Conservation (phyloP, 2,329 filamentous ascomycete genomes). For the Trichoderma afroharzianum region DNA sequence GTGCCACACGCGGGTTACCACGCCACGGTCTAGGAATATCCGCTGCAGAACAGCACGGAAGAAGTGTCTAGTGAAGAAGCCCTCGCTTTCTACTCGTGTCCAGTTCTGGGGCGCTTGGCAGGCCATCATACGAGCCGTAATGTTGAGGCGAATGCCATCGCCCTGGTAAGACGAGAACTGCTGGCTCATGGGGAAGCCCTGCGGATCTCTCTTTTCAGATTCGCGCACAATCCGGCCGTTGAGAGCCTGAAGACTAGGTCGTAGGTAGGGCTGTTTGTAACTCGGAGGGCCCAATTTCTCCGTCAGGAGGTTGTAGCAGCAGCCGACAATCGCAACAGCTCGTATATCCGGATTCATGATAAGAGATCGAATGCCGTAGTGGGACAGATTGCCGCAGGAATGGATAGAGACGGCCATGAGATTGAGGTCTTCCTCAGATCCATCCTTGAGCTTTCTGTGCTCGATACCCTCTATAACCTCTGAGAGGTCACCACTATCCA, state of each 20-base stretch:
- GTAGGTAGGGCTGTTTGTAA: conserved; percentile 76
- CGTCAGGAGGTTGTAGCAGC: conserved; percentile 95
- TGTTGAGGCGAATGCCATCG: conserved; percentile 78
- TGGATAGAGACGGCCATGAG: conserved; percentile 93
- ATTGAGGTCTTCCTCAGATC: conserved; percentile 37
- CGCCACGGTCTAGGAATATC: conserved; percentile 81
- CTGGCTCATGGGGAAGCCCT: conserved; percentile 91
- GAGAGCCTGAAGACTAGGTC: conserved; percentile 63
- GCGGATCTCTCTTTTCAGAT: conserved; percentile 71
- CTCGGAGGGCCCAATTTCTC: conserved; percentile 84
- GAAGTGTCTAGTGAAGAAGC: conserved; percentile 90
- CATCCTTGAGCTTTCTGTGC: conserved; percentile 19
- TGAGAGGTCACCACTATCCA: conserved; percentile 69
- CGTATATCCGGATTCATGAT: conserved; percentile 78
- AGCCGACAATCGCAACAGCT: conserved; percentile 93
- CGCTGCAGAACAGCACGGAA: conserved; percentile 87
- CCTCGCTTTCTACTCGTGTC: conserved; percentile 74
- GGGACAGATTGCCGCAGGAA: conserved; percentile 95
- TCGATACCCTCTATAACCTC: conserved; percentile 63
- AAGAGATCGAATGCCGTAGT: conserved; percentile 86
- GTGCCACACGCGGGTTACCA: conserved; percentile 61
- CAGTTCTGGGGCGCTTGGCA: conserved; percentile 94
- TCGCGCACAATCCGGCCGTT: conserved; percentile 67
- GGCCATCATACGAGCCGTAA: conserved; percentile 97
- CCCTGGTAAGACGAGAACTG: conserved; percentile 57